Evolutionary conservation across 2,329 filamentous ascomycete genomes (phyloP).

Genomic region (Alternaria brassicicola): DNA sequence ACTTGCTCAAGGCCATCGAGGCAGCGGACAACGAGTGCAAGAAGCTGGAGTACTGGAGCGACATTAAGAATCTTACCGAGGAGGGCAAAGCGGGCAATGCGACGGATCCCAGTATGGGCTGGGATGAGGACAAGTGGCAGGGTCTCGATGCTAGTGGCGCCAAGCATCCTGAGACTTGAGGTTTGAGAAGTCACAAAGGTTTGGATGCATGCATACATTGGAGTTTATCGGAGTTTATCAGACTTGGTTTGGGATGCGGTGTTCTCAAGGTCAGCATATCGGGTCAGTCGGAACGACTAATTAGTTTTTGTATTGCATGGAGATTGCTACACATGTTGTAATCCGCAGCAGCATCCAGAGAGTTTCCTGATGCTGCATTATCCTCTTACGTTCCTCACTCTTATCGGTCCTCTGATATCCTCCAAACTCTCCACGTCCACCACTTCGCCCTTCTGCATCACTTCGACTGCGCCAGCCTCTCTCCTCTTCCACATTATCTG

Average conservation of each 20-base stretch:
- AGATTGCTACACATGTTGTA: constrained; percentile 9
- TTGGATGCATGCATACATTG: constrained; percentile 5
- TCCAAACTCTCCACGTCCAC: constrained; percentile 43
- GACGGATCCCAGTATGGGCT: constrained; percentile 41
- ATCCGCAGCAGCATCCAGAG: background rate
- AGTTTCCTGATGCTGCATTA: background rate
- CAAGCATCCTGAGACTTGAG: constrained; percentile 30
- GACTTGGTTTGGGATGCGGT: background rate
- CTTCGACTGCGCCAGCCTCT: constrained; percentile 52
- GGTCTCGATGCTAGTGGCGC: constrained; percentile 48
- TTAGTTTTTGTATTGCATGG: constrained; percentile 7
- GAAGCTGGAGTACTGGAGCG: constrained; percentile 85
- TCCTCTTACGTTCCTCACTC: constrained; percentile 43
- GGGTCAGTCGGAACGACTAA: constrained; percentile 5
- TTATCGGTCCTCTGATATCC: constrained; percentile 55
- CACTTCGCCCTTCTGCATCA: constrained; percentile 57
- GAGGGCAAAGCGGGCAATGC: constrained; percentile 45
- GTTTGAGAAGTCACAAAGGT: background rate
- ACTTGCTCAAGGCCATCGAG: constrained; percentile 74
- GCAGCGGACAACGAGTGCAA: constrained; percentile 82
- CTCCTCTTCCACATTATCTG: constrained; percentile 52
- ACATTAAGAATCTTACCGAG: constrained; percentile 58
- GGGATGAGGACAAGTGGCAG: constrained; percentile 48
- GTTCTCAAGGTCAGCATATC: constrained; percentile 8
- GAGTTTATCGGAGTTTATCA: constrained; percentile 5